Base-by-base conservation (phyloP, 352 stramenopile genomes). In the Pythium scleroteichum region DNA sequence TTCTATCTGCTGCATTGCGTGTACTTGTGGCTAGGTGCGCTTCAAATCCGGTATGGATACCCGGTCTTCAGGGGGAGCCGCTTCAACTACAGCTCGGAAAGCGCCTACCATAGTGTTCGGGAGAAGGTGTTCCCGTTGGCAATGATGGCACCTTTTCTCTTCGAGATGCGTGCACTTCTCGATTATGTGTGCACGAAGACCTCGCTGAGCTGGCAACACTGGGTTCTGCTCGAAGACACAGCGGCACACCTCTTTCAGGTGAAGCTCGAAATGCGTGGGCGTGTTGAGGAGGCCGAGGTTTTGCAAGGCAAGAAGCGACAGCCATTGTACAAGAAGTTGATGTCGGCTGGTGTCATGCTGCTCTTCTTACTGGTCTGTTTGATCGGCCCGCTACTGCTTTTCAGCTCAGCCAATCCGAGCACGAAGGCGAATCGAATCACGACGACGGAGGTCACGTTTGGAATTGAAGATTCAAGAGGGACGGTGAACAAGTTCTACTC, bases 161-260 rank as follows among this genome's bases (percentile, higher is more conserved):
- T 95, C 58, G 87, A 95, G 41, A 92, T 94, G 81, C 87, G 87
- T 3, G 82, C 87, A 9, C 58, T 95, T 27, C 71, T 95, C 3
- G 87, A 95, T 55, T 95, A 94, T 54, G 75, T 94, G 38, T 95
- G 87, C 67, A 94, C 83, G 1, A 94, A 84, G 45, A 95, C 87
- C 4, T 92, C 87, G 26, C 61, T 95, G 23, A 87, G 77, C 39
- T 88, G 82, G 81, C 54, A 77, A 16, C 83, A 94, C 59, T 95
- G 87, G 87, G 66, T 95, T 4, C 59, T 92, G 20, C 69, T 95
- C 7, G 87, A 95, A 78, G 87, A 92, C 51, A 92, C 80, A 0
- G 87, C 81, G 0, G 83, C 87, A 2, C 87, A 95, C 42, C 39
- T 95, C 6, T 94, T 90, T 39, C 47, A 75, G 16, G 76, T 95